A percentile compares a stretch with the other conserved stretches of the same genome.
Evolutionary conservation across 352 stramenopile genomes (phyloP).

Genomic region (Globisporangium takayamanum): DNA sequence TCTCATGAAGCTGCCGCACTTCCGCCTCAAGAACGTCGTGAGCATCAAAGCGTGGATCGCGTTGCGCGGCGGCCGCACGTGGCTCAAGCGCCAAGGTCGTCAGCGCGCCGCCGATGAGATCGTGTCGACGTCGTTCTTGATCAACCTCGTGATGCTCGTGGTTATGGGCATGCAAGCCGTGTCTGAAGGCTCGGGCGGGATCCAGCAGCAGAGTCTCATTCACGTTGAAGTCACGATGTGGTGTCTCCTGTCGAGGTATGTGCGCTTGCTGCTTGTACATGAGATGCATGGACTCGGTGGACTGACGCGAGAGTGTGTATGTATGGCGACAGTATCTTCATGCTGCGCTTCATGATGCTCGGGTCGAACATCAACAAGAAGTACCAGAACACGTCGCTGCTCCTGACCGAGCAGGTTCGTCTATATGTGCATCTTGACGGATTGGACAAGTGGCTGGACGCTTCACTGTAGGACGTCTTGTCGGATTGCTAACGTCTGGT

Average conservation of each 20-base stretch:
- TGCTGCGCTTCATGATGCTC: constrained; percentile 89
- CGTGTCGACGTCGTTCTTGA: constrained; percentile 85
- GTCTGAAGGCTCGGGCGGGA: constrained; percentile 44
- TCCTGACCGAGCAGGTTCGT: constrained; percentile 85
- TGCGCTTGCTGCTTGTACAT: constrained; percentile 3
- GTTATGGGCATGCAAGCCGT: constrained; percentile 84
- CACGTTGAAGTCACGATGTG: constrained; percentile 85
- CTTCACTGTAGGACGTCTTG: no score
- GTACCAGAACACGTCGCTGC: constrained; percentile 88
- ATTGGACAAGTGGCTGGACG: no score
- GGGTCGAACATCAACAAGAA: constrained; percentile 89
- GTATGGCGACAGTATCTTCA: constrained; percentile 57
- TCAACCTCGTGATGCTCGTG: constrained; percentile 79
- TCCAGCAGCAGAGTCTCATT: constrained; percentile 54
- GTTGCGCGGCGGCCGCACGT: constrained; percentile 77
- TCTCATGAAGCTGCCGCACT: constrained; percentile 81
- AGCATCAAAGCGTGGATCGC: constrained; percentile 91
- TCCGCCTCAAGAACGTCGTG: constrained; percentile 87
- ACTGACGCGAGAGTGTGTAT: constrained; percentile 5
- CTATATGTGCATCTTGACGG: neutral
- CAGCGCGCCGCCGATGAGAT: constrained; percentile 86
- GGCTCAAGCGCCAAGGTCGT: constrained; percentile 80
- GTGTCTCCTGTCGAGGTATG: constrained; percentile 77
- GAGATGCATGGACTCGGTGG: constrained; percentile 2
- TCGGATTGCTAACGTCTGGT: constrained; percentile 9